Evolutionary conservation across 768 basidiomycete species (phyloP), one percentile per base, ranked within the genome.

Genomic region (Vishniacozyma victoriae): DNA sequence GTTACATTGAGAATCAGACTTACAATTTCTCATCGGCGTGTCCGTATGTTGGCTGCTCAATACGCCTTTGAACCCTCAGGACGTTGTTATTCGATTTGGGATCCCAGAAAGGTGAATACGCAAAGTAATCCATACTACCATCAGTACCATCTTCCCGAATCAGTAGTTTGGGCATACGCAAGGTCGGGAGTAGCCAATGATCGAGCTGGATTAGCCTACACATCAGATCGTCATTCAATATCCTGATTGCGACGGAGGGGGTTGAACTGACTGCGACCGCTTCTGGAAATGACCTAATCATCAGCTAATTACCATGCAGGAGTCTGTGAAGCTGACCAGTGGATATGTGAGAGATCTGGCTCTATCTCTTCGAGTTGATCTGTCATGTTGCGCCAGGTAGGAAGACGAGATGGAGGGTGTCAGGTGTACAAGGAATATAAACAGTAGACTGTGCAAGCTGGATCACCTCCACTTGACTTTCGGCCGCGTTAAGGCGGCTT

Each of bases 81-180:
- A 55, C 54, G 35, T 50, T 53, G 41, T 68, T 68, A 29, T 68
- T 68, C 20, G 62, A 68, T 29, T 58, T 59, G 5, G 48, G 26
- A 50, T 68, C 66, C 55, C 60, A 68, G 50, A 68, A 68, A 14
- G 66, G 66, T 6, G 66, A 68, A 23, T 52, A 60, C 9, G 62
- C 60, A 41, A 68, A 68, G 45, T 68, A 68, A 46, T 68, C 66
- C 50, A 68, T 48, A 46, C 64, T 66, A 35, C 16, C 25, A 24
- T 38, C 37, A 44, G 18, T 31, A n/a, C 20, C 18, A 38, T 38
- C 11, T 7, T 9, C 12, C 18, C 12, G 9, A 18, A 7, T 14
- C 18, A 18, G 37, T 18, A 42, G 22, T 27, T 26, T 48, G 13
- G 38, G 37, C 62, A 51, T 39, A 64, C 62, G 59, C 62, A 23